These are phyloP conservation scores for Epithele typhae DNA, from an alignment of 768 basidiomycete species.

Conservation along the genomic window DNA sequence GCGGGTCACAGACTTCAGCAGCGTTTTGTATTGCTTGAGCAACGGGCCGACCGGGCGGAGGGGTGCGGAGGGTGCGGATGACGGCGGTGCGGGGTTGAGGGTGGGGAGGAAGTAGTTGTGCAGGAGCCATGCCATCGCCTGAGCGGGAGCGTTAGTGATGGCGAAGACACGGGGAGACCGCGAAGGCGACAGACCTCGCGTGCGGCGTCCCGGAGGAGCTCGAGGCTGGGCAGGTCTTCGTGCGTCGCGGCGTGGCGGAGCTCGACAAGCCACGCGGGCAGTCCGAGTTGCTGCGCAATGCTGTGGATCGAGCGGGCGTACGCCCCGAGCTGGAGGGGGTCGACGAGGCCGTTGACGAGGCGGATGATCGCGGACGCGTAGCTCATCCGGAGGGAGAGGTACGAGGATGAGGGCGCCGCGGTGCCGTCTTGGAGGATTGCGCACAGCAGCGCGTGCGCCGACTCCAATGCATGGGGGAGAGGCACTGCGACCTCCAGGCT, in stretches of 20 bases:
- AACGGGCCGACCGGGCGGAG: constrained; percentile 62
- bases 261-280: constrained; percentile 89
- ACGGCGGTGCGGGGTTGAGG: constrained; percentile 51
- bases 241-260: constrained; percentile 94
- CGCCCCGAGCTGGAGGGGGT: constrained; percentile 84
- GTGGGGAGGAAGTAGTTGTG: constrained; percentile 83
- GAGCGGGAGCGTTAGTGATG: not conserved
- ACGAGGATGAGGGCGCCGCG: constrained; percentile 21
- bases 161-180: too few relatives aligned
- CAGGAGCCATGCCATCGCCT: constrained; percentile 84
- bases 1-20: constrained; percentile 56
- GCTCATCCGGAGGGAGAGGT: constrained; percentile 62
- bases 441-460: constrained; percentile 57
- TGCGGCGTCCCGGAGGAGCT: constrained; percentile 71
- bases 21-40: constrained; percentile 68
- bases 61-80: constrained; percentile 18
- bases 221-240: constrained; percentile 86
- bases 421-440: constrained; percentile 51
- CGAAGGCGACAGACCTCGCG: constrained; percentile 67
- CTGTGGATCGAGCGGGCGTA: constrained; percentile 90
- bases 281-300: constrained; percentile 79
- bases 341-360: constrained; percentile 92
- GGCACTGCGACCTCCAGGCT: constrained; percentile 73
- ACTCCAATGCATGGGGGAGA: constrained; percentile 81
- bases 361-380: constrained; percentile 82